These are phyloP conservation scores for Agrocybe pediades DNA, from an alignment of 768 basidiomycete genomes.

Conservation along the genomic window DNA sequence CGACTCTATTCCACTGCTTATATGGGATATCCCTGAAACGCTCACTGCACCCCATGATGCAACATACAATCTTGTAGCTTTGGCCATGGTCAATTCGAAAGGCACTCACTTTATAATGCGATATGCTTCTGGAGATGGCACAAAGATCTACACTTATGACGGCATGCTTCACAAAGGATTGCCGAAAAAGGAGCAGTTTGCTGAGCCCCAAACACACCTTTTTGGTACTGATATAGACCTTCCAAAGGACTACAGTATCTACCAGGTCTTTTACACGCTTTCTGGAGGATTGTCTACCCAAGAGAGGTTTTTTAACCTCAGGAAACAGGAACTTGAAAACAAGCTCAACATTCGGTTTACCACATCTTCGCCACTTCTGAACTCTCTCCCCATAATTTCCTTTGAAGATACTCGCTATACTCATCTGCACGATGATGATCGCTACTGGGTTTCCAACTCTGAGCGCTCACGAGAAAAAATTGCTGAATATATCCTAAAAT, in stretches of 20 bases:
- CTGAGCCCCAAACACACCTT: conserved; percentile 10
- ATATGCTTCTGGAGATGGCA: conserved; percentile 12
- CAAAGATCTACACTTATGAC: conserved; percentile 23
- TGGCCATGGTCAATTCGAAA: conserved; percentile 13
- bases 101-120: conserved; percentile 24
- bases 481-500: no score
- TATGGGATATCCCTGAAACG: conserved; percentile 23
- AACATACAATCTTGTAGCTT: conserved; percentile 25
- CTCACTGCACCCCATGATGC: conserved; percentile 12
- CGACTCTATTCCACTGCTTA: not conserved
- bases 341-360: conserved; percentile 8
- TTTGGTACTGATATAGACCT: conserved; percentile 4
- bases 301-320: conserved; percentile 10
- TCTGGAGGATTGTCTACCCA: conserved; percentile 20
- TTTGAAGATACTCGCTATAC: conserved; percentile 6
- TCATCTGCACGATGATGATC: not conserved
- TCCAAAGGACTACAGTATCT: conserved; percentile 13
- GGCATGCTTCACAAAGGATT: conserved; percentile 13
- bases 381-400: not conserved
- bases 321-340: not conserved
- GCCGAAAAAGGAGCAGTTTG: conserved; percentile 4
- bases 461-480: no score
- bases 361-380: not conserved
- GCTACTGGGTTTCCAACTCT: conserved; percentile 16
- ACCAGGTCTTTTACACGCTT: conserved; percentile 19